A percentile compares a stretch with the other conserved stretches of the same genome.
phyloP scores from a whole-genome alignment of 1,284 basidiomycete species.

The Flammula alnicola region DNA sequence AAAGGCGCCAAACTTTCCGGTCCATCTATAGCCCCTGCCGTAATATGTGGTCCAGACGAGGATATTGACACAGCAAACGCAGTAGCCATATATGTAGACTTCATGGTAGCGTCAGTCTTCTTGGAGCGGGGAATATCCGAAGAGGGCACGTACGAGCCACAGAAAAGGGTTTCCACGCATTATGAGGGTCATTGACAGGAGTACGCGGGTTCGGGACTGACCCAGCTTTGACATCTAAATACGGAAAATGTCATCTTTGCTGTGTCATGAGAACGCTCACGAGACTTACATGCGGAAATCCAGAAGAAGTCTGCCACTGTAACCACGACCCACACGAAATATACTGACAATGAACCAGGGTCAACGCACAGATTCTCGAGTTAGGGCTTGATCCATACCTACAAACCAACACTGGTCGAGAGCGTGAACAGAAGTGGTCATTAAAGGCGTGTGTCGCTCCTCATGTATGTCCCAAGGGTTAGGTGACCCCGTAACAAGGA shows the following conservation, averaged over 20 bases:
- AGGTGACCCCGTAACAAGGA: slow-evolving; percentile 2
- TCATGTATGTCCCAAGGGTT: not conserved
- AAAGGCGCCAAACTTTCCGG: not conserved
- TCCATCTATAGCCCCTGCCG: not conserved
- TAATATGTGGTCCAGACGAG: slow-evolving; percentile 8
- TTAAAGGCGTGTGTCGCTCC: not conserved
- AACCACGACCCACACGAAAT: not conserved
- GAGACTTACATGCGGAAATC: not conserved
- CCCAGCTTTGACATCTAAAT: slow-evolving; percentile 8
- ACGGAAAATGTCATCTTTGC: not conserved
- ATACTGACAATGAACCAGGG: not conserved
- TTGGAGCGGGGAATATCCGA: not conserved
- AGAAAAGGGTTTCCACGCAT: slow-evolving; percentile 13
- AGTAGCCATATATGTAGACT: slow-evolving; percentile 14
- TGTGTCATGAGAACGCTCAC: not conserved
- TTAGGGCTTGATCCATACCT: not conserved
- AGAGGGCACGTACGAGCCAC: not conserved
- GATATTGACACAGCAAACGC: slow-evolving; percentile 10
- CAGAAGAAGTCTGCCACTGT: slow-evolving; percentile 1
- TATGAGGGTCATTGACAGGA: slow-evolving; percentile 10
- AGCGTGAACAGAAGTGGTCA: not conserved
- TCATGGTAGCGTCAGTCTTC: not conserved
- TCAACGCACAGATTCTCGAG: not conserved
- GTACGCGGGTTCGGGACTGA: slow-evolving; percentile 9
- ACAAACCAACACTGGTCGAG: slow-evolving; percentile 1